Evolutionary conservation across 805 yeast species (phyloP).

Genomic region (Saccharomycopsis schoenii): DNA sequence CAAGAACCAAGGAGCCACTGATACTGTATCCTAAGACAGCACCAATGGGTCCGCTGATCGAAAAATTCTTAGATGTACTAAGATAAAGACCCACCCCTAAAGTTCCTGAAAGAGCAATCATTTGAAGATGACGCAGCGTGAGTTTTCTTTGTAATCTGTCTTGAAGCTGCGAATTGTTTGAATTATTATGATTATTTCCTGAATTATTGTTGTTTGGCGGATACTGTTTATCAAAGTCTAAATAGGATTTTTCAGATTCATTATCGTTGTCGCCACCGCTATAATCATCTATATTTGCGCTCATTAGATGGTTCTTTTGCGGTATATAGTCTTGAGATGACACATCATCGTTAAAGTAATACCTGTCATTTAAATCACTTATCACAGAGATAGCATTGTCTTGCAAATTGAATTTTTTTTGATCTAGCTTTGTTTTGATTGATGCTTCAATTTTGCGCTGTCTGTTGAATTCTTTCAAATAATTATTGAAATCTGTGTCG

Average conservation of each 20-base stretch:
- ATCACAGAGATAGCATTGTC: not conserved
- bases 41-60: conserved; percentile 72
- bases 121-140: conserved; percentile 58
- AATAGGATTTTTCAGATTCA: not conserved
- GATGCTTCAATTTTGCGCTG: conserved; percentile 10
- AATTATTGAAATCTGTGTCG: conserved; percentile 16
- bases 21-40: conserved; percentile 56
- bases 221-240: not conserved
- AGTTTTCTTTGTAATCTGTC: conserved; percentile 42
- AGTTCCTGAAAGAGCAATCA: conserved; percentile 73
- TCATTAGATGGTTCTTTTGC: not conserved
- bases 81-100: conserved; percentile 67
- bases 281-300: not conserved
- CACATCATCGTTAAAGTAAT: conserved; percentile 1
- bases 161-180: not conserved
- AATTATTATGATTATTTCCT: not conserved
- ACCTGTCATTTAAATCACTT: not conserved
- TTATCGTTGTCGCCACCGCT: not conserved
- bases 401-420: not conserved
- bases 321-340: not conserved
- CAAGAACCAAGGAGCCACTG: conserved; percentile 55
- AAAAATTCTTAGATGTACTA: conserved; percentile 62
- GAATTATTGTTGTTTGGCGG: not conserved
- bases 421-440: conserved; percentile 3
- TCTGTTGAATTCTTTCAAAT: conserved; percentile 12